Percentiles rank a stretch among this genome's conserved stretches.
These are phyloP conservation scores for Diospyros lotus DNA, from an alignment of 148 eudicot species.

Conservation along the genomic window DNA sequence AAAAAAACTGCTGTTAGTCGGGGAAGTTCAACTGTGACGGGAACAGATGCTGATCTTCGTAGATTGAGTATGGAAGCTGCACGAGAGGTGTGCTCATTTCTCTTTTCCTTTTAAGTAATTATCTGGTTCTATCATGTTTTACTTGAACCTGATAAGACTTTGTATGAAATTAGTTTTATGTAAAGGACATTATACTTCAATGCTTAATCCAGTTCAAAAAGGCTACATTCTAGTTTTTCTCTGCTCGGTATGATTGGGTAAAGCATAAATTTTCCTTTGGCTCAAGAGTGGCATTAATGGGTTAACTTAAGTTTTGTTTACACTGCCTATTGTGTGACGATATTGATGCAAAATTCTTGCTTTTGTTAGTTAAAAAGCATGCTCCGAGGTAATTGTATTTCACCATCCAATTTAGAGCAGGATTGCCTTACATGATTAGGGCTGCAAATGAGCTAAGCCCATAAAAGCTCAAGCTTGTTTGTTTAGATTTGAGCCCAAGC, in stretches of 20 bases:
- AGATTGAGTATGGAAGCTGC: constrained; percentile 99
- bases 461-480: too few species aligned
- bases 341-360: too few species aligned
- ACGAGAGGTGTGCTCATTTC: constrained; percentile 61
- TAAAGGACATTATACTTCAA: background rate
- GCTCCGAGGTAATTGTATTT: too few species aligned
- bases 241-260: background rate
- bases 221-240: background rate
- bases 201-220: background rate
- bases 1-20: constrained; percentile 66
- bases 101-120: background rate
- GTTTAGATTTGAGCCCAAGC: too few species aligned
- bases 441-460: too few species aligned
- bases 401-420: too few species aligned
- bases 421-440: too few species aligned
- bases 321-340: too few species aligned
- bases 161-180: background rate
- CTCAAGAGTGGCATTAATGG: too few species aligned
- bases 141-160: background rate
- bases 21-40: constrained; percentile 80
- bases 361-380: too few species aligned
- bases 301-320: too few species aligned
- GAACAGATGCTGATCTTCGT: constrained; percentile 98
- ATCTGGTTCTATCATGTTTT: background rate
- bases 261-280: too few species aligned